Evolutionary conservation across 805 yeast genomes (phyloP), one percentile per base, ranked within the genome.

Genomic region (Starmerella apis): DNA sequence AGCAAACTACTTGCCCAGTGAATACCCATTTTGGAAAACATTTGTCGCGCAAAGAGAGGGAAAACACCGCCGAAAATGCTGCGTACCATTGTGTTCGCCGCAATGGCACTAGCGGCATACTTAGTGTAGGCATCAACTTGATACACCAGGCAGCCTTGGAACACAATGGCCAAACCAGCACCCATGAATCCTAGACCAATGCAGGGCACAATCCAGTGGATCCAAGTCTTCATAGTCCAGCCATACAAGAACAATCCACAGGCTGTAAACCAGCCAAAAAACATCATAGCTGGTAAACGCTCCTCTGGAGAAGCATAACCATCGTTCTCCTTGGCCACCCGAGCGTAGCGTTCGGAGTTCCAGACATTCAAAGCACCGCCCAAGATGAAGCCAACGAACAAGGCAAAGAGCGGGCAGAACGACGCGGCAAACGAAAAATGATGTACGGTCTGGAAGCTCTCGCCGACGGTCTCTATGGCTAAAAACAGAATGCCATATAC

Each of bases 31-130:
- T 50, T 73, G 51, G 69, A 65, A 61, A 74, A 83, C 77, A 83
- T 73, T 30, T 76, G 75, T 33, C 68, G 60, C 3, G 84, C 83
- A 63, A 83, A 81, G 46, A 83, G 68, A 30, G 84, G 83, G 68
- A 79, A 78, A 3, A 72, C 75, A 52, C 78, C 76, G 2, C 81
- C 84, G 56, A 74, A 71, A 3, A 74, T 62, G 1, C 81, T 77
- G 61, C 85, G 68, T 52, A 76, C 61, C 46, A 79, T 71, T 1
- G 84, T 77, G 54, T 78, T 78, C 3, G 60, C 59, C 6, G 86
- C 83, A 52, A 79, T 71, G 3, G 81, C 82, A 18, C 81, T 75
- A 1, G 84, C 84, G 5, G 83, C 77, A 57, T 70, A 76, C 47
- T 71, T 65, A 19, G 78, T 71, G 59, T 77, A 78, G 43, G 81